Evolutionary conservation across 495 filamentous ascomycete genomes (phyloP).

Genomic region (Friedmanniomyces endolithicus): DNA sequence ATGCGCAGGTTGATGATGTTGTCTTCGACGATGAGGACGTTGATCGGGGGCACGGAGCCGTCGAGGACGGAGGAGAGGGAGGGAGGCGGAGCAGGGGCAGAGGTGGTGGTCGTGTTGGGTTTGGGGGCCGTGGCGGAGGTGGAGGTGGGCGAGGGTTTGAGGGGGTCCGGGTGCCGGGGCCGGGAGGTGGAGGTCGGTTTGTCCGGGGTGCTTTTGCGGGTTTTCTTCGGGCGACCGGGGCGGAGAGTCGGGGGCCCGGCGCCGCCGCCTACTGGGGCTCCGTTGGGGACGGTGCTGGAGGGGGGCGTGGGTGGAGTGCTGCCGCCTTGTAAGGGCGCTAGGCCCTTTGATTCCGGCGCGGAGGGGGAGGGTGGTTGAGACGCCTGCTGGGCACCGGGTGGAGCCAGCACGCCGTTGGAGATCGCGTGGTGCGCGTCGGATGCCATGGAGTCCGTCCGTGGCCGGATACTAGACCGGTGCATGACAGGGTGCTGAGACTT

Average conservation of each 20-base stretch:
- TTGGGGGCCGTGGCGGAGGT: conserved; percentile 24
- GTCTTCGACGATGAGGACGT: conserved; percentile 94
- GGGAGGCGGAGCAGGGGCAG: too few relatives aligned
- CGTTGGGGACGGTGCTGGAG: too few relatives aligned
- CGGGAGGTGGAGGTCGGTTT: not conserved
- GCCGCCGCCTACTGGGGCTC: too few relatives aligned
- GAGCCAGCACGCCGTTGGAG: conserved; percentile 21
- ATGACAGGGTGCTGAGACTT: conserved; percentile 6
- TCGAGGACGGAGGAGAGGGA: conserved; percentile 50
- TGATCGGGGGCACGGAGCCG: conserved; percentile 85
- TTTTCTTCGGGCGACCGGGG: conserved; percentile 25
- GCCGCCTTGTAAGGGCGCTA: conserved; percentile 23
- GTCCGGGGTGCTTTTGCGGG: conserved; percentile 34
- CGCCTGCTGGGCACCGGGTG: conserved; percentile 5
- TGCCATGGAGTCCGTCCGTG: conserved; percentile 27
- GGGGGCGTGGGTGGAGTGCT: conserved; percentile 44
- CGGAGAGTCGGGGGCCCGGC: not conserved
- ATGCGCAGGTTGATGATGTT: conserved; percentile 94
- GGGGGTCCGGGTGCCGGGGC: not conserved
- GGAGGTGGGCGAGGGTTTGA: too few relatives aligned
- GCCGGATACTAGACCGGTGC: conserved; percentile 17
- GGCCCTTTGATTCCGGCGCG: conserved; percentile 29
- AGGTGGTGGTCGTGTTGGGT: conserved; percentile 20
- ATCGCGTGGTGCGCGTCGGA: conserved; percentile 24
- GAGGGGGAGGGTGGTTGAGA: conserved; percentile 49